Conservation (phyloP, 2,329 filamentous ascomycete genomes). For the Microcyclosporella mali region DNA sequence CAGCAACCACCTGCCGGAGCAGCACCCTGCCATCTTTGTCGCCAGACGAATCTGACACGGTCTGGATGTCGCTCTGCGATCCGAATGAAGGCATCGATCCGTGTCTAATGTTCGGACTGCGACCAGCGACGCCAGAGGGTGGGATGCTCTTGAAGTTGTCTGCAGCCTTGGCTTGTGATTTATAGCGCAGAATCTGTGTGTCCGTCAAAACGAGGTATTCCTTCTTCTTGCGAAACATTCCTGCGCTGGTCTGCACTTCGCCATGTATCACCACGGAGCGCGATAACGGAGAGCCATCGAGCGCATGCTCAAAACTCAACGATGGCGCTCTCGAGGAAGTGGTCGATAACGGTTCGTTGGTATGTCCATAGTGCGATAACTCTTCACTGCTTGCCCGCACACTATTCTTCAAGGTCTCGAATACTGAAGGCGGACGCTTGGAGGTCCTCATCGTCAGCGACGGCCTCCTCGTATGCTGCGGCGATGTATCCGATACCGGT, state of each 20-base stretch:
- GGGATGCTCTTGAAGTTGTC: constrained; percentile 52
- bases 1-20: constrained; percentile 60
- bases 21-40: constrained; percentile 54
- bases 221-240: constrained; percentile 66
- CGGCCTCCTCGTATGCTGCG: constrained; percentile 18
- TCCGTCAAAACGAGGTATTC: constrained; percentile 68
- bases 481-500: constrained; percentile 19
- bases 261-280: constrained; percentile 57
- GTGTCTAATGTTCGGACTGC: constrained; percentile 47
- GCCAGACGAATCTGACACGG: constrained; percentile 45
- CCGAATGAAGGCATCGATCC: constrained; percentile 53
- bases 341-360: constrained; percentile 38
- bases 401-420: constrained; percentile 51
- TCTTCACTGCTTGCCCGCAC: constrained; percentile 49
- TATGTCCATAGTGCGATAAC: constrained; percentile 8
- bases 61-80: constrained; percentile 57
- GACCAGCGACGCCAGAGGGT: constrained; percentile 31
- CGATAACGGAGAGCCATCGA: constrained; percentile 20
- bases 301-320: constrained; percentile 37
- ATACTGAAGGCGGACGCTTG: constrained; percentile 46
- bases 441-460: constrained; percentile 23
- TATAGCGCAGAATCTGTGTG: constrained; percentile 61
- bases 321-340: constrained; percentile 48
- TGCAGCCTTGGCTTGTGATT: constrained; percentile 59
- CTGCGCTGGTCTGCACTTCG: constrained; percentile 63